phyloP scores from a whole-genome alignment of 306 rosid genomes.

The Vigna angularis region DNA sequence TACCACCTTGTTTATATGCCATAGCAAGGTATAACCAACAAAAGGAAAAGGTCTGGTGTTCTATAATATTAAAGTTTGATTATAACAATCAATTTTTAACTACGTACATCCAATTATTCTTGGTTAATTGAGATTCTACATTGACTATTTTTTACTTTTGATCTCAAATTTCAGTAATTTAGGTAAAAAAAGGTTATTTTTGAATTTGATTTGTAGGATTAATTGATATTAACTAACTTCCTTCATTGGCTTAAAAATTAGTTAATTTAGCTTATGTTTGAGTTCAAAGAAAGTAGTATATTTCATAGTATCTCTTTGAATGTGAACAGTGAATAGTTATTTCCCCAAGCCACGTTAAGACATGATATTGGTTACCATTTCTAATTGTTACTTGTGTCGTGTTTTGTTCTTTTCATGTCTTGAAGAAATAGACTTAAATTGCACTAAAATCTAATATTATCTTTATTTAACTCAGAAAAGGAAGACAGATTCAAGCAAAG shows the following conservation, averaged over 20 bases:
- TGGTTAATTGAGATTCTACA: no score
- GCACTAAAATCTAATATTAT: neutral
- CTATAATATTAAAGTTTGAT: neutral
- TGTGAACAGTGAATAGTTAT: neutral
- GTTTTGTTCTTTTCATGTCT: neutral
- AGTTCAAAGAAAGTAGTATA: neutral
- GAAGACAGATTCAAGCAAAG: constrained; percentile 41
- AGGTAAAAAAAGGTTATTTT: no score
- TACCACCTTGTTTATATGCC: neutral
- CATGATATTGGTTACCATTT: constrained; percentile 1
- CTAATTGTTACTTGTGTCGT: neutral
- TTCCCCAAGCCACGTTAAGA: neutral
- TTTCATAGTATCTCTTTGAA: neutral
- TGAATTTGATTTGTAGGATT: no score
- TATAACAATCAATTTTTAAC: no score
- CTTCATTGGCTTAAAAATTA: no score
- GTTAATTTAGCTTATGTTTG: no score
- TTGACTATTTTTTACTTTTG: no score
- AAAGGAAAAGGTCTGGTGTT: neutral
- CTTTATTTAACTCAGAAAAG: constrained; percentile 42
- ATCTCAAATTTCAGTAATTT: no score
- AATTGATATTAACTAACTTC: no score
- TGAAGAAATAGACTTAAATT: constrained; percentile 26
- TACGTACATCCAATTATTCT: no score
- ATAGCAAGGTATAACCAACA: no score